Evolutionary conservation across 2,329 filamentous ascomycete genomes (phyloP).

Genomic region (Clathrospora elynae): DNA sequence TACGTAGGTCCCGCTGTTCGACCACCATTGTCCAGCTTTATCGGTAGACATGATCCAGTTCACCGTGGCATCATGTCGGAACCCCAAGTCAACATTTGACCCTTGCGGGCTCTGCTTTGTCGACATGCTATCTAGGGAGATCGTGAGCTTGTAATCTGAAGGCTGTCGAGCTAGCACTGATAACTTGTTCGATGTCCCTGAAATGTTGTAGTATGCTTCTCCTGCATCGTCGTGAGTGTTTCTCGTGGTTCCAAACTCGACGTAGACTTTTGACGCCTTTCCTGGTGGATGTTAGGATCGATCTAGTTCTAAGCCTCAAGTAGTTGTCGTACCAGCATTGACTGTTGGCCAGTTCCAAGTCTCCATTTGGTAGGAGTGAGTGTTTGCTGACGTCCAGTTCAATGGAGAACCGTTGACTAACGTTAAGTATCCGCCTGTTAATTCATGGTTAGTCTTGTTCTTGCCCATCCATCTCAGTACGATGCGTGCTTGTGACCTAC

Average conservation of each 20-base stretch:
- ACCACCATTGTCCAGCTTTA: conserved; percentile 43
- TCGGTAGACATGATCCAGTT: conserved; percentile 49
- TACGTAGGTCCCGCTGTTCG: conserved; percentile 42
- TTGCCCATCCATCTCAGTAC: background rate
- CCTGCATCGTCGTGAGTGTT: conserved; percentile 41
- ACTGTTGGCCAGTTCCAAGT: conserved; percentile 46
- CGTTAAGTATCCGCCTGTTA: conserved; percentile 43
- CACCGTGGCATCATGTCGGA: conserved; percentile 43
- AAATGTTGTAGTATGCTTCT: conserved; percentile 44
- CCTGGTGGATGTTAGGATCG: conserved; percentile 15
- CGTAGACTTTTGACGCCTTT: conserved; percentile 37
- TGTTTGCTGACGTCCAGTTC: conserved; percentile 40
- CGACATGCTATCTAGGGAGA: conserved; percentile 34
- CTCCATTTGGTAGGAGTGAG: conserved; percentile 48
- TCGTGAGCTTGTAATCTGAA: conserved; percentile 39
- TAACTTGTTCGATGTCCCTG: conserved; percentile 38
- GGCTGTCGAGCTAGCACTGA: conserved; percentile 40
- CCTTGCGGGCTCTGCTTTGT: conserved; percentile 43
- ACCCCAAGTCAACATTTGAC: conserved; percentile 42
- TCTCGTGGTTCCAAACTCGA: conserved; percentile 40
- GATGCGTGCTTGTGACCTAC: conserved; percentile 15
- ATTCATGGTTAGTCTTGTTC: background rate
- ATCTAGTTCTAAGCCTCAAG: background rate
- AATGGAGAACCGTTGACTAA: conserved; percentile 51
- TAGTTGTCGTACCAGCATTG: conserved; percentile 25